A percentile compares a stretch with the other conserved stretches of the same genome.
These are phyloP conservation scores for Pseudogymnoascus sp. DNA, from an alignment of 2,329 filamentous ascomycete species.

Conservation along the genomic window DNA sequence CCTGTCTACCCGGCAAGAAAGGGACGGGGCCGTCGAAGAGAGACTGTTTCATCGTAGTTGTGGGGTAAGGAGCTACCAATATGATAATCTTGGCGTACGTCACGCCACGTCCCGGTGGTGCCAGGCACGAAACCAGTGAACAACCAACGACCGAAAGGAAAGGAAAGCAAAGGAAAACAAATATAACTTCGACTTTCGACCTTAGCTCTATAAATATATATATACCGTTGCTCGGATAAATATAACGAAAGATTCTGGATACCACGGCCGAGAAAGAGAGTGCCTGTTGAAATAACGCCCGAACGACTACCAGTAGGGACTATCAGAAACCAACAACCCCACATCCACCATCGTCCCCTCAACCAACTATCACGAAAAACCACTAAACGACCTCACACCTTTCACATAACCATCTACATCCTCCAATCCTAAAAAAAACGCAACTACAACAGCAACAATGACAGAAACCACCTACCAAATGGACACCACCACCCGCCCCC, in stretches of 20 bases:
- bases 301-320: background rate
- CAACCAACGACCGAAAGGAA: background rate
- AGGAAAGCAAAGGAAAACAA: background rate
- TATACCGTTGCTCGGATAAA: background rate
- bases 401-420: background rate
- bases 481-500: constrained; percentile 64
- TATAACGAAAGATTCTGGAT: background rate
- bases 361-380: background rate
- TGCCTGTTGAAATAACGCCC: background rate
- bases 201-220: background rate
- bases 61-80: background rate
- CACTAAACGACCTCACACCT: background rate
- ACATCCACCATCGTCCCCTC: background rate
- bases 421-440: background rate
- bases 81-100: background rate
- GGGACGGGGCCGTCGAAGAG: no score
- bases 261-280: background rate
- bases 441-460: background rate
- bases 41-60: background rate
- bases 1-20: background rate
- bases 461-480: constrained; percentile 52
- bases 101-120: background rate
- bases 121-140: background rate
- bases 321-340: background rate
- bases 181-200: background rate